Conservation (phyloP, 768 basidiomycete species). For the Phallus indusiatus region DNA sequence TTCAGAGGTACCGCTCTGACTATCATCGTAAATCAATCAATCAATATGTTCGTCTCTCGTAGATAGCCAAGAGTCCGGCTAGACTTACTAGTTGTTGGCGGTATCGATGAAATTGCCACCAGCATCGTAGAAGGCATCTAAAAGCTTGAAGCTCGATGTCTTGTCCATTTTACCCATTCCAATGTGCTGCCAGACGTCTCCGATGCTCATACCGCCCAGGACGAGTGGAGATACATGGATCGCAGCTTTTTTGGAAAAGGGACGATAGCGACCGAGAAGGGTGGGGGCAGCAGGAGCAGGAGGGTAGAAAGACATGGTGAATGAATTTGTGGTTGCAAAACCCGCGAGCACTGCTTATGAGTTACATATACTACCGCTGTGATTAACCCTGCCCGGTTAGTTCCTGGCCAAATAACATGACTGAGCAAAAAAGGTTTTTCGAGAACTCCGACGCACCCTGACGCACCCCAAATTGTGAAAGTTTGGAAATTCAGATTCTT, state of each 20-base stretch:
- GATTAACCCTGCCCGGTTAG: no score
- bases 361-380: no score
- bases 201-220: constrained; percentile 41
- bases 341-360: no score
- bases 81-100: constrained; percentile 33
- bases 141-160: constrained; percentile 31
- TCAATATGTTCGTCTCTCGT: neutral
- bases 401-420: no score
- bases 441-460: no score
- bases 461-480: no score
- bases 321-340: neutral
- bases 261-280: constrained; percentile 27
- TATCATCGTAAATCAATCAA: constrained; percentile 19
- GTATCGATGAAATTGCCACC: constrained; percentile 45
- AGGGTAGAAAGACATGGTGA: constrained; percentile 6
- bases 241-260: constrained; percentile 30
- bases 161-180: constrained; percentile 37
- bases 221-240: constrained; percentile 40
- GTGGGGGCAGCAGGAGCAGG: constrained; percentile 15
- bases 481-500: no score
- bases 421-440: no score
- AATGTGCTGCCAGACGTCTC: constrained; percentile 30
- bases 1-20: constrained; percentile 51
- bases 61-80: neutral
- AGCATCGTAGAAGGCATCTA: constrained; percentile 34